Evolutionary conservation across 1,284 basidiomycete species (phyloP), one percentile per base, ranked within the genome.

Genomic region (Neolentinus lepideus): DNA sequence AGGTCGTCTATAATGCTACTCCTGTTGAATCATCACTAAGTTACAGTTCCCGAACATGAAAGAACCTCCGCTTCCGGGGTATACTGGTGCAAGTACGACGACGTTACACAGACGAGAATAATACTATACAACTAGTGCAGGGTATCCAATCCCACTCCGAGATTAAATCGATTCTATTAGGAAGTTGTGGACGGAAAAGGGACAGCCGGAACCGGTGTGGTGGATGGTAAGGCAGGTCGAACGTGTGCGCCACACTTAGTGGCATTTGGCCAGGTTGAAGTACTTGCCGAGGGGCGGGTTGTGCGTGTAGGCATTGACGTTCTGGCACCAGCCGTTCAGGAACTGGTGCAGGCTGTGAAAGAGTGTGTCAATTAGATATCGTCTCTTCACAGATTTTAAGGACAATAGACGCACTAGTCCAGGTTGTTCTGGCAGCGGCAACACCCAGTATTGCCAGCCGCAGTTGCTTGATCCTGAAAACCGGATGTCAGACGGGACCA

Each of bases 401-500:
- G 4, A 43, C 36, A 47, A 31, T 35, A 36, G 38, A 69, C 85
- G 60, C 64, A 87, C 86, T 90, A 90, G 69, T 90, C 88, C 26
- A 85, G 71, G 67, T 89, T 90, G 63, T 88, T 85, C 74, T 92
- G 89, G 69, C 85, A 87, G 25, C 64, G 69, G 73, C 91, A 94
- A 72, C 85, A 85, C 25, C 63, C 54, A 0, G 71, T 66, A 35
- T 71, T 54, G 9, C 71, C 74, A 43, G 85, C 83, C 52, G 80
- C 79, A 50, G 85, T 89, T 12, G 89, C 87, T 33, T 77, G 63
- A 0, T 36, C 67, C 81, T 85, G 57, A 3, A 54, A 54, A 48
- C 59, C 55, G 22, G 53, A 58, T 27, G 27, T 19, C 33, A 10
- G 35, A 51, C 16, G n/a, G 54, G 22, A 24, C 50, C 53, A 46